Evolutionary conservation across 2,329 filamentous ascomycete genomes (phyloP).

Genomic region (Fusarium austroafricanum): DNA sequence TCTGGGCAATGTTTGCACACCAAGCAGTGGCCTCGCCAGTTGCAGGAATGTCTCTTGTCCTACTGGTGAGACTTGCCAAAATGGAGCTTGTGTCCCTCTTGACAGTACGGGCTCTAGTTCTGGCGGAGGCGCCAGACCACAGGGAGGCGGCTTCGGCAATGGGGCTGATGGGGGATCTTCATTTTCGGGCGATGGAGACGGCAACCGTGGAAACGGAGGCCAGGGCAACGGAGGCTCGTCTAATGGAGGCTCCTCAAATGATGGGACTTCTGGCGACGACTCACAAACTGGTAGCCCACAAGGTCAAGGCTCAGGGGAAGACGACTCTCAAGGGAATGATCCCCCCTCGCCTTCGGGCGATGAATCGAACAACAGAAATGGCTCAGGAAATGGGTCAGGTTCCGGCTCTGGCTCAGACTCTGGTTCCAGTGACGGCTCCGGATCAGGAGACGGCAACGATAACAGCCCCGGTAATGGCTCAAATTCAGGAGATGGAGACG

Average conservation of each 20-base stretch:
- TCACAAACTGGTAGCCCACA: constrained; percentile 7
- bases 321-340: neutral
- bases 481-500: neutral
- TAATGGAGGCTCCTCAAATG: neutral
- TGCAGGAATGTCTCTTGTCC: constrained; percentile 11
- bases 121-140: neutral
- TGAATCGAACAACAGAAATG: neutral
- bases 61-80: constrained; percentile 16
- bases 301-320: neutral
- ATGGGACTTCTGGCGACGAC: neutral
- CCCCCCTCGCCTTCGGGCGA: neutral
- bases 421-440: neutral
- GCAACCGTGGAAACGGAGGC: neutral
- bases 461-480: neutral
- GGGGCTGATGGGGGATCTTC: neutral
- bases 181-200: neutral
- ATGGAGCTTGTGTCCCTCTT: constrained; percentile 11
- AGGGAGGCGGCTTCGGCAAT: neutral
- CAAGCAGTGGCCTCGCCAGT: neutral
- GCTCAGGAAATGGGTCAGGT: neutral
- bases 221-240: neutral
- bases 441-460: too few species aligned
- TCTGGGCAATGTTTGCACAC: constrained; percentile 27
- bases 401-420: too few species aligned
- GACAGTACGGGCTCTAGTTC: neutral